Percentiles rank a stretch among this genome's conserved stretches.
Evolutionary conservation across 495 filamentous ascomycete genomes (phyloP).

Genomic region (Neurospora africana): DNA sequence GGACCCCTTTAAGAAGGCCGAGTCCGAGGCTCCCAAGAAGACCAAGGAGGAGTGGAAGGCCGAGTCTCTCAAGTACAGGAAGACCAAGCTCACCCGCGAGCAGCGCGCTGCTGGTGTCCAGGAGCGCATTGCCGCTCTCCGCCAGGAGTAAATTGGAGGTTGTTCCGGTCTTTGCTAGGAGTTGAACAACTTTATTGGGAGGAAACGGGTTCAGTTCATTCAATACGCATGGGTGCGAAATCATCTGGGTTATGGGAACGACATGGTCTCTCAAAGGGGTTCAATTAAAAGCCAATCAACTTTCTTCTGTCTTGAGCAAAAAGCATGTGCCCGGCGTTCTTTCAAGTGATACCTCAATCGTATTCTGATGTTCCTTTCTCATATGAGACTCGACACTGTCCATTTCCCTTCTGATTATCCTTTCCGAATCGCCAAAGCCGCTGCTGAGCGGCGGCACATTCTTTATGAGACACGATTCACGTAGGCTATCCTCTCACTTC

Average conservation of each 20-base stretch:
- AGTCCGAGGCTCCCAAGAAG: conserved; percentile 73
- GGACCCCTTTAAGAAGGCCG: conserved; percentile 92
- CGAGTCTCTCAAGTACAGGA: conserved; percentile 82
- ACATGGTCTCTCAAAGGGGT: conserved; percentile 5
- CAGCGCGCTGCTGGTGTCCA: conserved; percentile 71
- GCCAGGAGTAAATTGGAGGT: conserved; percentile 27
- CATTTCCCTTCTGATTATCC: neutral
- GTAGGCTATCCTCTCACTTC: neutral
- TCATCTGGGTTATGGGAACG: neutral
- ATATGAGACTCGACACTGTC: neutral
- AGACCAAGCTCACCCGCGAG: conserved; percentile 63
- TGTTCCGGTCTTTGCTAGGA: conserved; percentile 8
- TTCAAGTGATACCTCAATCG: neutral
- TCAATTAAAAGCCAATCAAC: conserved; percentile 24
- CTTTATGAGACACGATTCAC: neutral
- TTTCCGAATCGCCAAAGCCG: neutral
- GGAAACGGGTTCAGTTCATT: neutral
- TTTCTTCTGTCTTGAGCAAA: conserved; percentile 4
- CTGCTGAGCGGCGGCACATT: neutral
- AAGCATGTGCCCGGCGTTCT: neutral
- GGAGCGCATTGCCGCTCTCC: conserved; percentile 75
- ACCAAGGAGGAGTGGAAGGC: conserved; percentile 93
- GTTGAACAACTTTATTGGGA: conserved; percentile 10
- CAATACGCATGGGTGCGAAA: neutral
- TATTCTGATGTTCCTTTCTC: neutral